phyloP scores from a whole-genome alignment of 768 basidiomycete genomes.

The Lactifluus echinatus region DNA sequence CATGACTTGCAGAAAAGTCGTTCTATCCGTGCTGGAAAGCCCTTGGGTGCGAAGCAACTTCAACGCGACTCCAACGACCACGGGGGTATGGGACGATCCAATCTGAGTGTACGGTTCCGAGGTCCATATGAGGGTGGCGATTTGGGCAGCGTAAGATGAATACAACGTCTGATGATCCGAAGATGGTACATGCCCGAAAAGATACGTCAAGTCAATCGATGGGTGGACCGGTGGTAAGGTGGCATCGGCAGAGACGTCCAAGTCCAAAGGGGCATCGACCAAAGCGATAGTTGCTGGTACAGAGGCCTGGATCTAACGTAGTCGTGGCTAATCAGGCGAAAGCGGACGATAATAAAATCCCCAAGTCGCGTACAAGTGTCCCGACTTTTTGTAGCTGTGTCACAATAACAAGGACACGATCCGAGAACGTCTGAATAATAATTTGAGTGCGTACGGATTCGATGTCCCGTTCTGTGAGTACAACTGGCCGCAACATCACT shows the following conservation, averaged over 20 bases:
- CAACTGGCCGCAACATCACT: conserved; percentile 33
- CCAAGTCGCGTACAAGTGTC: conserved; percentile 47
- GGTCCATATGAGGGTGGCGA: conserved; percentile 77
- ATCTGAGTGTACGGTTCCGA: conserved; percentile 34
- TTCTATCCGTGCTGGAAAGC: conserved; percentile 38
- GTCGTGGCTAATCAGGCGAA: conserved; percentile 11
- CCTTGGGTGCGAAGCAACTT: conserved; percentile 57
- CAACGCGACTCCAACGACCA: conserved; percentile 28
- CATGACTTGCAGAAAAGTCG: conserved; percentile 37
- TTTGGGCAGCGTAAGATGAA: conserved; percentile 77
- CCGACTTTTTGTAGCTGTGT: conserved; percentile 92
- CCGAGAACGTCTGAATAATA: conserved; percentile 68
- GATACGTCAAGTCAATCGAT: conserved; percentile 63
- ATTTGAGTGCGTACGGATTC: conserved; percentile 61
- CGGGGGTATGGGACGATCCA: conserved; percentile 6
- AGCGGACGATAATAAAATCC: background rate
- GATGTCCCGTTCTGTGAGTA: conserved; percentile 44
- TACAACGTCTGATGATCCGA: conserved; percentile 63
- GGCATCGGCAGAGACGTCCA: conserved; percentile 30
- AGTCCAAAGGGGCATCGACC: conserved; percentile 30
- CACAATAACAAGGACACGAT: conserved; percentile 76
- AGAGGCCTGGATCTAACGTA: conserved; percentile 65
- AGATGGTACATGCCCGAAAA: conserved; percentile 69
- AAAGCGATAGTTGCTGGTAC: conserved; percentile 57
- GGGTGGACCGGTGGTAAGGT: conserved; percentile 54